phyloP scores from a whole-genome alignment of 2,329 filamentous ascomycete genomes.

The Claviceps capensis region DNA sequence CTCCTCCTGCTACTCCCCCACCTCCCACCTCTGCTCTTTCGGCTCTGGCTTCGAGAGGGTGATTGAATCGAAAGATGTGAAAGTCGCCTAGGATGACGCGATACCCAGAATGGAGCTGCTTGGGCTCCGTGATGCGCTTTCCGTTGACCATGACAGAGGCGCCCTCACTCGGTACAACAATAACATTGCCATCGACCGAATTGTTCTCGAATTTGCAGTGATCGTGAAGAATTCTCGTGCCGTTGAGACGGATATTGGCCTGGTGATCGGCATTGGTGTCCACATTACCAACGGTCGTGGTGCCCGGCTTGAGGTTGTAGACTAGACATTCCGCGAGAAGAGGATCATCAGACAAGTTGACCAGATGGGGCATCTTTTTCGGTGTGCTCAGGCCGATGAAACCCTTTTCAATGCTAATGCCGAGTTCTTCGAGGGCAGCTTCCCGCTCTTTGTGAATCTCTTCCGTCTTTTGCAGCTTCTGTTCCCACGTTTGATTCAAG shows the following conservation, averaged over 20 bases:
- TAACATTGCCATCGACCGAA: slow-evolving; percentile 71
- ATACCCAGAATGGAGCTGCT: slow-evolving; percentile 78
- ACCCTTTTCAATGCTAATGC: slow-evolving; percentile 97
- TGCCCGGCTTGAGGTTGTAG: slow-evolving; percentile 94
- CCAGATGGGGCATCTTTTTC: slow-evolving; percentile 98
- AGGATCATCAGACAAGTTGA: slow-evolving; percentile 92
- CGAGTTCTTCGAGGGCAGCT: slow-evolving; percentile 84
- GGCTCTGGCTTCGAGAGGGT: slow-evolving; percentile 87
- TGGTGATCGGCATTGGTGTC: slow-evolving; percentile 63
- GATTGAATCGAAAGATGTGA: slow-evolving; percentile 97
- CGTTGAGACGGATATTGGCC: slow-evolving; percentile 86
- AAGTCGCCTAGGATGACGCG: slow-evolving; percentile 95
- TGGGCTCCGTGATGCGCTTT: slow-evolving; percentile 73
- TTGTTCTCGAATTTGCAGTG: slow-evolving; percentile 89
- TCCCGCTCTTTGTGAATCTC: slow-evolving; percentile 96
- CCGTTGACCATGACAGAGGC: slow-evolving; percentile 98
- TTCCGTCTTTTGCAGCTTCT: slow-evolving; percentile 89
- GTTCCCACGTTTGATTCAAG: slow-evolving; percentile 96
- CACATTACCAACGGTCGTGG: slow-evolving; percentile 86
- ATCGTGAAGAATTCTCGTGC: slow-evolving; percentile 79
- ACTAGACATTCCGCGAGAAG: slow-evolving; percentile 90
- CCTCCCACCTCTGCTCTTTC: slow-evolving; percentile 73
- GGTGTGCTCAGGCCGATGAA: slow-evolving; percentile 91
- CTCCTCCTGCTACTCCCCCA: no score
- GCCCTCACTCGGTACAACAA: slow-evolving; percentile 75